Percentiles rank a stretch among this genome's conserved stretches.
phyloP scores from a whole-genome alignment of 768 basidiomycete species.

The Dioszegia crocea region DNA sequence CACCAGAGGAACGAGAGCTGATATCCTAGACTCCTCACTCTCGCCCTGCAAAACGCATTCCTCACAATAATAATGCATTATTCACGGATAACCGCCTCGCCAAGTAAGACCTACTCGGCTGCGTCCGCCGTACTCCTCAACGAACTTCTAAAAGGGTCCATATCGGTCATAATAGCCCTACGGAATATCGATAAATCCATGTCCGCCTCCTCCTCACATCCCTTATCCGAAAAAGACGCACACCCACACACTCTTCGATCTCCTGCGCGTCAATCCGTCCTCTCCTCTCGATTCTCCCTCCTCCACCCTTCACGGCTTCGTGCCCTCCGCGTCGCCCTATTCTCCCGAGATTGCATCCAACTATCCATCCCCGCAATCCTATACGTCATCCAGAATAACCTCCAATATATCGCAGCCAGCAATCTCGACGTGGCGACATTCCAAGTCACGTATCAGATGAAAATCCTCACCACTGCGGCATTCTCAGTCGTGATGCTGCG shows the following conservation, averaged over 20 bases:
- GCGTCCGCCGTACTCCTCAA: conserved; percentile 89
- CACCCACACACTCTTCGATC: conserved; percentile 2
- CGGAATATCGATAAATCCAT: conserved; percentile 57
- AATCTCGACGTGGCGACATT: conserved; percentile 94
- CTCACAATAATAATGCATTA: conserved; percentile 95
- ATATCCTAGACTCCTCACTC: conserved; percentile 48
- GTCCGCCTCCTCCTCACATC: conserved; percentile 13
- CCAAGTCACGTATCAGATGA: conserved; percentile 96
- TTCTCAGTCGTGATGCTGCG: conserved; percentile 80
- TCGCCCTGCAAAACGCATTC: conserved; percentile 86
- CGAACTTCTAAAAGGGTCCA: conserved; percentile 85
- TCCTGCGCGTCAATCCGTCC: not conserved
- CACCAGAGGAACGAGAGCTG: not conserved
- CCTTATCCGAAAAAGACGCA: conserved; percentile 5
- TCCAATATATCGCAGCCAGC: conserved; percentile 89
- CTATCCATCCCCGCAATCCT: conserved; percentile 93
- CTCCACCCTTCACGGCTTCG: conserved; percentile 54
- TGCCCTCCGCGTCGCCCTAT: conserved; percentile 64
- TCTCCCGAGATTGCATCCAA: conserved; percentile 93
- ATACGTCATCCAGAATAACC: conserved; percentile 91
- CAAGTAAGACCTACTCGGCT: conserved; percentile 78
- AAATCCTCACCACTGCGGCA: conserved; percentile 86
- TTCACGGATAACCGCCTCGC: conserved; percentile 75
- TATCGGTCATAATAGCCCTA: conserved; percentile 78
- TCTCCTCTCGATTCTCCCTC: conserved; percentile 14